Percentiles rank a stretch among this genome's conserved stretches.
phyloP scores from a whole-genome alignment of 169 alveolate genomes.

The Perkinsus chesapeaki region DNA sequence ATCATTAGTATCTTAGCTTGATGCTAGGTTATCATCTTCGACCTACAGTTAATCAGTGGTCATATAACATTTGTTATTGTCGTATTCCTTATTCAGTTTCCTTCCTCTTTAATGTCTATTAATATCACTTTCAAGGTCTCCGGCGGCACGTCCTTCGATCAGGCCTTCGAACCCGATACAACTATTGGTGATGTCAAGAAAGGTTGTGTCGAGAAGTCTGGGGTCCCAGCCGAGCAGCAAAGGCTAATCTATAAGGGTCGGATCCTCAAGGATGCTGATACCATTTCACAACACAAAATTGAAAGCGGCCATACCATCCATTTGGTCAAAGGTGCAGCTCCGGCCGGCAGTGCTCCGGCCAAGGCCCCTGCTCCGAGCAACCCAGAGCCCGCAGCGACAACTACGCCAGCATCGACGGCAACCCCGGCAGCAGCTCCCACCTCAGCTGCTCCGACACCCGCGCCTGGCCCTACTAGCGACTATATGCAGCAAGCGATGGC shows the following conservation, averaged over 20 bases:
- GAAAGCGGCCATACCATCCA: constrained; percentile 79
- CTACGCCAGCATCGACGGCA: not conserved
- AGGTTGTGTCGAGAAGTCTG: constrained; percentile 49
- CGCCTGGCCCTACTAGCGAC: constrained; percentile 14
- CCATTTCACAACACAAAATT: constrained; percentile 49
- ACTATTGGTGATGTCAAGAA: constrained; percentile 56
- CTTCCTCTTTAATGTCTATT: constrained; percentile 15
- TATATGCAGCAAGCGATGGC: constrained; percentile 11
- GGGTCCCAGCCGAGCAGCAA: constrained; percentile 56
- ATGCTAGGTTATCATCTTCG: too few species aligned
- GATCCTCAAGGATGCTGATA: constrained; percentile 73
- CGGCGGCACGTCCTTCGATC: constrained; percentile 58
- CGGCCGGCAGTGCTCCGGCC: constrained; percentile 32
- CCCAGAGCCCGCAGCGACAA: constrained; percentile 15
- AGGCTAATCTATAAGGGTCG: constrained; percentile 72
- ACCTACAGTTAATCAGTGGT: too few species aligned
- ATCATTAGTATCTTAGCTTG: too few species aligned
- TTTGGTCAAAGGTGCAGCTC: constrained; percentile 69
- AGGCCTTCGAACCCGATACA: constrained; percentile 42
- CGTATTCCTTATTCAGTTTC: not conserved
- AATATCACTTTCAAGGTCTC: constrained; percentile 60
- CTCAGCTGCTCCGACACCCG: constrained; percentile 19
- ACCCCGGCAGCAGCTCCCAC: constrained; percentile 15
- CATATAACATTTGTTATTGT: too few species aligned
- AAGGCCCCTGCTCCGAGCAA: constrained; percentile 22